Percentiles rank a stretch among this genome's conserved stretches.
Conservation (phyloP, 176 grass and related monocot species). For the Otatea glauca region DNA sequence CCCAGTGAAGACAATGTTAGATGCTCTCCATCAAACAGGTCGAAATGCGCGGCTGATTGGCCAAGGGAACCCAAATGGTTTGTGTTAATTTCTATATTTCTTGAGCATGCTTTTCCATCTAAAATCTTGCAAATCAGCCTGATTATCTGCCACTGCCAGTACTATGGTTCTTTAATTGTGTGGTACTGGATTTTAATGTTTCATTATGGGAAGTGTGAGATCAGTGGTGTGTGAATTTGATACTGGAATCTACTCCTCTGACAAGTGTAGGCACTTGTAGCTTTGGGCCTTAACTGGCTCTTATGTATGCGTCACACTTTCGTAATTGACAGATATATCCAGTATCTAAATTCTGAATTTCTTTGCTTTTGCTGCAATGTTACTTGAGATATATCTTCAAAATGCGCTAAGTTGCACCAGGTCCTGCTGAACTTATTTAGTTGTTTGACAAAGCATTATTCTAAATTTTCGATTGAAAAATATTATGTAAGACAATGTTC, state of each 20-base stretch:
- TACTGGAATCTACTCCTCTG: background rate
- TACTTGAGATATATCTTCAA: constrained; percentile 5
- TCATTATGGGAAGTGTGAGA: background rate
- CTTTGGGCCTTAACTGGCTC: background rate
- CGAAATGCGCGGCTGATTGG: constrained; percentile 78
- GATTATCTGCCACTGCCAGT: background rate
- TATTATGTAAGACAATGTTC: constrained; percentile 1
- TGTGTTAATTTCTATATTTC: constrained; percentile 35
- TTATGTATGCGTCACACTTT: background rate
- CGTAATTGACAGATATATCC: background rate
- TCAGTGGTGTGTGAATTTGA: background rate
- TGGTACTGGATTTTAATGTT: constrained; percentile 2
- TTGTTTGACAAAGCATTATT: background rate
- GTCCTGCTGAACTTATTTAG: background rate
- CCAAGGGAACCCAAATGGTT: constrained; percentile 94
- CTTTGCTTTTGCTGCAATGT: constrained; percentile 6
- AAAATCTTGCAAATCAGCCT: constrained; percentile 6
- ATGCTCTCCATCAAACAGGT: constrained; percentile 74
- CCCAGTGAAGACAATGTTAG: constrained; percentile 80
- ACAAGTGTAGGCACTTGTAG: constrained; percentile 12
- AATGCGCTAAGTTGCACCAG: constrained; percentile 14
- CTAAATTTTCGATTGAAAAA: constrained; percentile 1
- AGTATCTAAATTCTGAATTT: background rate
- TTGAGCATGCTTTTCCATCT: constrained; percentile 5
- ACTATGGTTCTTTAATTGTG: background rate